Evolutionary conservation across 1,284 basidiomycete genomes (phyloP), one percentile per base, ranked within the genome.

Genomic region (Pseudozyma flocculosa): DNA sequence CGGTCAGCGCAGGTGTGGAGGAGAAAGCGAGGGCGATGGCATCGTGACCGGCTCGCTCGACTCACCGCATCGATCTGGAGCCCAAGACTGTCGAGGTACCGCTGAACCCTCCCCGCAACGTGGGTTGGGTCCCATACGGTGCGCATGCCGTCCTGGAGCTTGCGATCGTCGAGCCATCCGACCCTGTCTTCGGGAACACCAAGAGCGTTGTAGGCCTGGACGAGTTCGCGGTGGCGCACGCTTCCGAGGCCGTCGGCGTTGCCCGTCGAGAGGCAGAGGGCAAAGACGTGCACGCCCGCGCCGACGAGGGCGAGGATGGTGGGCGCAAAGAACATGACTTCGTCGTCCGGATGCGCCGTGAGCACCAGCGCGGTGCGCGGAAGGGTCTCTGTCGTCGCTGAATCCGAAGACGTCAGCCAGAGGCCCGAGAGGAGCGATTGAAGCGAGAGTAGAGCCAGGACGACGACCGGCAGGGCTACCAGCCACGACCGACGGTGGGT

Each of bases 261-360:
- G 9, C 94, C 84, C 79, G 65, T 41, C 4, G 50, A 83, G 7
- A 85, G 61, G 53, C 82, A 83, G 14, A 84, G 59, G 0, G 78
- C 80, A 4, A 68, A 68, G 1, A 81, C 68, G 5, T 74, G 61
- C 50, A 78, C 76, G 5, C 79, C 77, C 0, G 72, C 55, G 4
- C 52, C 66, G 17, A 88, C 80, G 2, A 85, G 82, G 24, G 86
- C 80, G 18, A 72, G 58, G 13, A 94, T 73, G 0, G 88, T 88
- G 0, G 92, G 91, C 0, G 86, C 87, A 73, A 95, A 95, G 82
- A 95, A 95, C 83, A 93, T 85, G 73, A 86, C 86, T 80, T 94
- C 92, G 75, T 94, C 92, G 74, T 94, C 92, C 2, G 90, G 90
- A 70, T 93, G 90, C 11, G 90, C 89, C 0, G 89, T 92, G 40